Evolutionary conservation across 2,329 filamentous ascomycete species (phyloP).

Genomic region (Sarocladiaceae sp.): DNA sequence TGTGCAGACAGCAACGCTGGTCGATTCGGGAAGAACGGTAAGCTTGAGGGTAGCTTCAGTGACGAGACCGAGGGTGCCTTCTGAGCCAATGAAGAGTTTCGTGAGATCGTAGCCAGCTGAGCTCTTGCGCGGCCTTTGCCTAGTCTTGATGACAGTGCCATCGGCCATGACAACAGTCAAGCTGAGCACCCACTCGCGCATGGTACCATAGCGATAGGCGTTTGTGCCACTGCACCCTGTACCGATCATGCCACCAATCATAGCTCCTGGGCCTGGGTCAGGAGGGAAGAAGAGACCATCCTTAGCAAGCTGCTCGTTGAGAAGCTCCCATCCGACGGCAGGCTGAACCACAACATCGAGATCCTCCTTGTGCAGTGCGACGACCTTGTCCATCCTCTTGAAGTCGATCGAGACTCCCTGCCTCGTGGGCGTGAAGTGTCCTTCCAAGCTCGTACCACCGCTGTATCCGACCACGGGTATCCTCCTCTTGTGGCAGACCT

Average conservation of each 20-base stretch:
- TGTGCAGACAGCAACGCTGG: constrained; percentile 71
- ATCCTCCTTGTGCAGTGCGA: constrained; percentile 73
- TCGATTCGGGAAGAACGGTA: constrained; percentile 73
- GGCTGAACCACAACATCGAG: constrained; percentile 74
- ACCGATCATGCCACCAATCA: constrained; percentile 87
- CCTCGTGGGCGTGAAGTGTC: constrained; percentile 78
- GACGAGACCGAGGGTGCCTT: constrained; percentile 86
- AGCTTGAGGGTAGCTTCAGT: constrained; percentile 89
- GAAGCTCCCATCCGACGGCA: constrained; percentile 78
- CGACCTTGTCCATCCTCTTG: constrained; percentile 75
- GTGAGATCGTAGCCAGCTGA: constrained; percentile 91
- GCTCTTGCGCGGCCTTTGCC: constrained; percentile 82
- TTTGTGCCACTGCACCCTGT: constrained; percentile 77
- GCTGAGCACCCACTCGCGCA: constrained; percentile 89
- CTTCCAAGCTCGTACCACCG: constrained; percentile 85
- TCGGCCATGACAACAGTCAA: constrained; percentile 87
- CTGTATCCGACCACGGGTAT: constrained; percentile 87
- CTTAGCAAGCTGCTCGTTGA: constrained; percentile 73
- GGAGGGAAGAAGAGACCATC: constrained; percentile 87
- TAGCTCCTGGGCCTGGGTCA: constrained; percentile 84
- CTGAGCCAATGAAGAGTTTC: constrained; percentile 82
- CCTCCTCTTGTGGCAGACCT: constrained; percentile 72
- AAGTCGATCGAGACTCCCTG: constrained; percentile 87
- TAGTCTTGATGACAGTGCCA: constrained; percentile 84
- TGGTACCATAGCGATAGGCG: constrained; percentile 87